Evolutionary conservation across 2,329 filamentous ascomycete genomes (phyloP).

Genomic region (Epichloe baconii): DNA sequence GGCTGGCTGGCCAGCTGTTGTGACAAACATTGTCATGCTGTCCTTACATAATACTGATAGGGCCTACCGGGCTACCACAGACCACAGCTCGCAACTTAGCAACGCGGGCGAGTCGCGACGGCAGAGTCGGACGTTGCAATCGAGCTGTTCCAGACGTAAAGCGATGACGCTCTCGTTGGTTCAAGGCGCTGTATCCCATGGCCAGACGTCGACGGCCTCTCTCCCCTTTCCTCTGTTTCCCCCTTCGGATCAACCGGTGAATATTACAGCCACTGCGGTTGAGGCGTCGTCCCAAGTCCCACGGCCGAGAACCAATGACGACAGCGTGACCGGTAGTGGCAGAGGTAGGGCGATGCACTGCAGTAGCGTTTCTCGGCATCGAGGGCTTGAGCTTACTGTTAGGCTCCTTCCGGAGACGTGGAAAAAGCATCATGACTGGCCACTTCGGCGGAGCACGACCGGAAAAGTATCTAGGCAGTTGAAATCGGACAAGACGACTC

Average conservation of each 20-base stretch:
- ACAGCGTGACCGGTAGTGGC: not conserved
- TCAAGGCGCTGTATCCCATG: not conserved
- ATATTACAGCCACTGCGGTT: not conserved
- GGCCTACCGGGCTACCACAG: too few relatives aligned
- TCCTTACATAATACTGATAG: too few relatives aligned
- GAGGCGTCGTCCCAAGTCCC: not conserved
- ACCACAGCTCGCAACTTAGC: too few relatives aligned
- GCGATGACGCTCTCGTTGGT: not conserved
- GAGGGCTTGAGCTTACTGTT: not conserved
- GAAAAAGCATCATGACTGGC: not conserved
- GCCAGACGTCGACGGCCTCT: too few relatives aligned
- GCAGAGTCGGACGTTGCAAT: too few relatives aligned
- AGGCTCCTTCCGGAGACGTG: not conserved
- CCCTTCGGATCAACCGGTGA: not conserved
- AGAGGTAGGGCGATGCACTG: not conserved
- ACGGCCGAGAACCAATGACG: not conserved
- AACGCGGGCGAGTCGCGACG: too few relatives aligned
- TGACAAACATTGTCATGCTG: too few relatives aligned
- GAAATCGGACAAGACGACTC: too few relatives aligned
- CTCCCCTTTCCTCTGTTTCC: too few relatives aligned
- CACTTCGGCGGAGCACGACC: not conserved
- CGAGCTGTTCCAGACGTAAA: not conserved
- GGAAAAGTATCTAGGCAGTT: not conserved
- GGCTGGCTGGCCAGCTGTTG: too few relatives aligned
- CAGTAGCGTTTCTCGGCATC: not conserved